These are phyloP conservation scores for Ilyonectria mors-panacis DNA, from an alignment of 2,329 filamentous ascomycete species.

Conservation along the genomic window DNA sequence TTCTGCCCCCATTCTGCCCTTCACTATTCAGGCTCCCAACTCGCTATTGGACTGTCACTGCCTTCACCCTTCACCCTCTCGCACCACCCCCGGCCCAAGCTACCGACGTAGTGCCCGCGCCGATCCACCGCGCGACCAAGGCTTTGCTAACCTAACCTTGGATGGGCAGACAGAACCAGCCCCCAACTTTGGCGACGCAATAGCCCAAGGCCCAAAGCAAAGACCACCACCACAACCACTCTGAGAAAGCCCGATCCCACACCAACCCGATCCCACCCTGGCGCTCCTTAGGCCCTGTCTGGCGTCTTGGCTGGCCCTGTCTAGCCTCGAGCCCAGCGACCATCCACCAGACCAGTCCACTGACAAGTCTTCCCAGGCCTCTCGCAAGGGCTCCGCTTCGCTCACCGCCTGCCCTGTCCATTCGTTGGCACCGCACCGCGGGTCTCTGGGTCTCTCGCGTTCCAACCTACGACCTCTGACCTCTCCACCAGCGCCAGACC, in stretches of 20 bases:
- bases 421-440: slow-evolving; percentile 34
- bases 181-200: neutral
- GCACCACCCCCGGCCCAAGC: slow-evolving; percentile 7
- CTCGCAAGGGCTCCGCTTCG: slow-evolving; percentile 33
- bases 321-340: slow-evolving; percentile 15
- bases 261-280: slow-evolving; percentile 18
- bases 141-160: slow-evolving; percentile 4
- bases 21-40: neutral
- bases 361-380: slow-evolving; percentile 19
- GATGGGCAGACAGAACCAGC: slow-evolving; percentile 8
- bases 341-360: slow-evolving; percentile 2
- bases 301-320: slow-evolving; percentile 14
- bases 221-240: slow-evolving; percentile 7
- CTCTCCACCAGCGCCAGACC: slow-evolving; percentile 1
- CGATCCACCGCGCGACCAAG: slow-evolving; percentile 16
- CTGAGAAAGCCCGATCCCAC: slow-evolving; percentile 11
- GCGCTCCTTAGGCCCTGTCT: slow-evolving; percentile 9
- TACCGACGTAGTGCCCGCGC: slow-evolving; percentile 27
- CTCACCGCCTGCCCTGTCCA: slow-evolving; percentile 49
- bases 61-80: slow-evolving; percentile 6
- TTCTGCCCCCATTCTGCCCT: neutral
- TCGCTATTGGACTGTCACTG: slow-evolving; percentile 21
- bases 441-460: slow-evolving; percentile 16
- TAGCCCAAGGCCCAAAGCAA: neutral
- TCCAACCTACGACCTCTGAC: slow-evolving; percentile 25